Conservation (phyloP, 176 grass and related monocot species). For the Oryza australiensis region DNA sequence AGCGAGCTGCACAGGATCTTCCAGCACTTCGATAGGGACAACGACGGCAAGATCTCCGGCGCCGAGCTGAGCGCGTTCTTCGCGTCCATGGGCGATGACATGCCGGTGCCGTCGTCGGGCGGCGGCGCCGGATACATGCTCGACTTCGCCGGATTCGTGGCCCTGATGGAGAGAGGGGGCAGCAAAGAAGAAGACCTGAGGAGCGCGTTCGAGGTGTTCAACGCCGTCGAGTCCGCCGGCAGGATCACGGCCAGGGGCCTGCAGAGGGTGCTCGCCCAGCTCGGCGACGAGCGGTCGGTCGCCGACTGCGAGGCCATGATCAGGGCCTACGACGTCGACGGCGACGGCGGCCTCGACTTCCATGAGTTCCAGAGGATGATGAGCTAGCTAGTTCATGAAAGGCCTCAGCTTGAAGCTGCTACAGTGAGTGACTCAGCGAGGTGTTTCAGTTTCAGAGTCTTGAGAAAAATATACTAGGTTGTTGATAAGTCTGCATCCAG, state of each 20-base stretch:
- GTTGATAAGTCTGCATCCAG: slow-evolving; percentile 59
- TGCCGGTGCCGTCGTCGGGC: slow-evolving; percentile 36
- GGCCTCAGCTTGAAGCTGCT: neutral
- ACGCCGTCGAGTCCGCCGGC: slow-evolving; percentile 68
- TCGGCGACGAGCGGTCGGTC: slow-evolving; percentile 76
- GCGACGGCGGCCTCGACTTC: slow-evolving; percentile 90
- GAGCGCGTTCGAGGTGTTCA: slow-evolving; percentile 90
- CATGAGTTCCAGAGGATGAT: slow-evolving; percentile 92
- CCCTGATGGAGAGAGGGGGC: slow-evolving; percentile 71
- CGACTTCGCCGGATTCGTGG: slow-evolving; percentile 81
- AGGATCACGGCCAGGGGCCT: slow-evolving; percentile 81
- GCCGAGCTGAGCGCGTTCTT: slow-evolving; percentile 74
- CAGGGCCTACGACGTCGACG: slow-evolving; percentile 78
- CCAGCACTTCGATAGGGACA: slow-evolving; percentile 80
- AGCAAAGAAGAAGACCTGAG: slow-evolving; percentile 71
- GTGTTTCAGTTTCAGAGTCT: slow-evolving; percentile 6
- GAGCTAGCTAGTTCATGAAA: slow-evolving; percentile 47
- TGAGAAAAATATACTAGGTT: neutral
- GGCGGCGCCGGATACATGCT: slow-evolving; percentile 46
- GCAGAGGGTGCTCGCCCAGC: slow-evolving; percentile 72
- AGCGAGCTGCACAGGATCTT: slow-evolving; percentile 71
- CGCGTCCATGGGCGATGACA: slow-evolving; percentile 74
- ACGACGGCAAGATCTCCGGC: slow-evolving; percentile 78
- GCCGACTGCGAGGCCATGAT: slow-evolving; percentile 87
- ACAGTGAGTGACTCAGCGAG: neutral